Base-by-base conservation (phyloP, 2,329 filamentous ascomycete genomes). In the Ceratocystis albifundus region DNA sequence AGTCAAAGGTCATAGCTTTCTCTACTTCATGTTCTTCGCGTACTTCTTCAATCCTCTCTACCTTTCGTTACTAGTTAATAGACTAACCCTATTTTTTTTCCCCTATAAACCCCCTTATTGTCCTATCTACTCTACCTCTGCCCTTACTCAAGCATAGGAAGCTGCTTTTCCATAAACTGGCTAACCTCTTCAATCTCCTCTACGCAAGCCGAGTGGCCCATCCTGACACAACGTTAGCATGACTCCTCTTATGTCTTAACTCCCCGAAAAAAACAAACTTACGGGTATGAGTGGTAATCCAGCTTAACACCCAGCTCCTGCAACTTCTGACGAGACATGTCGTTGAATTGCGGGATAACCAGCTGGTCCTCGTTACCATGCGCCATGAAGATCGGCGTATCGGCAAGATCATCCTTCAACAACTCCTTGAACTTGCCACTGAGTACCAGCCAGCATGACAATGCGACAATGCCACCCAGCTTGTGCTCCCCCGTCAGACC, bases 151-250 rank as follows among this genome's bases (percentile, higher is more conserved):
- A n/a, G 25, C 55, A 30, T n/a, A 4, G 81, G 80, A 64, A 85
- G 75, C 57, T 75, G 75, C 66, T 76, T 73, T 44, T 71, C 74
- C 64, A 86, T 69, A 69, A 83, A 86, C 0, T 71, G 74, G 76
- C 94, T 90, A 20, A 96, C 79, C 71, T 96, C 88, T 69, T 94
- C 84, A 65, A 96, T 84, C 77, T 96, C 93, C 69, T 88, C 79
- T 4, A 85, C 80, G 70, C 86, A 86, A 1, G 90, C 90, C 4
- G 86, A 88, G 74, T 97, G 93, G 15, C 79, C 80, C 73, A 96
- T 82, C 10, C 87, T 89, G 62, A 10, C 20, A 5, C 1, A 2
- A 5, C 7, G 46, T 64, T 53, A 64, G 62, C 17, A 20, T 28
- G 10, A 25, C 2, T 53, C 55, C 15, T 15, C 36, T 41, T 41